Percentiles rank a stretch among this genome's conserved stretches.
These are phyloP conservation scores for Gryganskiella cystojenkinii DNA, from an alignment of 192 early-diverging fungal species.

Conservation along the genomic window DNA sequence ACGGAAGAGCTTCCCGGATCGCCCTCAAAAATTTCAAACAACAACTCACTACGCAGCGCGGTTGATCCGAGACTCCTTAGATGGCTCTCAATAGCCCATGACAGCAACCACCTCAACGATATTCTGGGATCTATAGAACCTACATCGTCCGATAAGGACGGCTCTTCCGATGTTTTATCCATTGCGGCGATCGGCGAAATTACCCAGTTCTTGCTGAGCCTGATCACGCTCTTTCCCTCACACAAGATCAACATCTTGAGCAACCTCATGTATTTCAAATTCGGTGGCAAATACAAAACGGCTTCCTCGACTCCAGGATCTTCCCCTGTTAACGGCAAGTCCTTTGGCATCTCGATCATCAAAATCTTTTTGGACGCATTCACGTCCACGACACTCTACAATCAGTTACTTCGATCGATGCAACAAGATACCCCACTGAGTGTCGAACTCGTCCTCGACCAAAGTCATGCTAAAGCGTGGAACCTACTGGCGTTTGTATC, in stretches of 20 bases:
- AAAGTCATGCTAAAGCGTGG: conserved; percentile 61
- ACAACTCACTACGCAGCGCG: neutral
- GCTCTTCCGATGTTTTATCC: conserved; percentile 8
- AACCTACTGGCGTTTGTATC: conserved; percentile 72
- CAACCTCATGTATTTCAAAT: conserved; percentile 57
- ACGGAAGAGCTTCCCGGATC: conserved; percentile 6
- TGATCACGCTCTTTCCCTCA: conserved; percentile 68
- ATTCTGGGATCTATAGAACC: conserved; percentile 42
- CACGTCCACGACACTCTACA: conserved; percentile 22
- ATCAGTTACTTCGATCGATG: conserved; percentile 18
- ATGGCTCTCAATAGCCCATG: conserved; percentile 54
- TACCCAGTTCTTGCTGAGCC: conserved; percentile 59
- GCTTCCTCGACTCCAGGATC: conserved; percentile 28
- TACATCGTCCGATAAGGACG: neutral
- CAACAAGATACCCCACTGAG: conserved; percentile 14
- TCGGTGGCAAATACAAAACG: conserved; percentile 19
- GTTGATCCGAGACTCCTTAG: conserved; percentile 50
- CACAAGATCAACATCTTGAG: conserved; percentile 65
- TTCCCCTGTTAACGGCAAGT: conserved; percentile 39
- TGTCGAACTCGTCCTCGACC: conserved; percentile 49
- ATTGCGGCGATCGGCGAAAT: conserved; percentile 38
- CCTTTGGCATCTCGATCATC: conserved; percentile 27
- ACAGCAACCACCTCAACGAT: conserved; percentile 50
- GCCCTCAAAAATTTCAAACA: neutral
- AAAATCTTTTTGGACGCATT: conserved; percentile 39